phyloP scores from a whole-genome alignment of 2,329 filamentous ascomycete species.

The Verticillium nubilum region DNA sequence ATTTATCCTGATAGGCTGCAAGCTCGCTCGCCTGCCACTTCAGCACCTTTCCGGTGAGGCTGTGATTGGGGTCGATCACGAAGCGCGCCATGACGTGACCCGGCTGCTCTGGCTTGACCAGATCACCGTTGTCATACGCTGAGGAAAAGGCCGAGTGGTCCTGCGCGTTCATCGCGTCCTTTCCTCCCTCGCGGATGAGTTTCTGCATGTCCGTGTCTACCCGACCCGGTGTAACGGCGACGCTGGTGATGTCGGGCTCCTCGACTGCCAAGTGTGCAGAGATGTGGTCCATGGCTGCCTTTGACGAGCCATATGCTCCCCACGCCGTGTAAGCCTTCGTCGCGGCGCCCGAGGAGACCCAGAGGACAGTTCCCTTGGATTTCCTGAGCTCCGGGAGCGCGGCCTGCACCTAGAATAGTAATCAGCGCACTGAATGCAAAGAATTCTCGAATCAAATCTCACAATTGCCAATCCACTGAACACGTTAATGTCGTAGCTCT shows the following conservation, averaged over 20 bases:
- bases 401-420: conserved; percentile 54
- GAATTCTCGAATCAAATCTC: conserved; percentile 21
- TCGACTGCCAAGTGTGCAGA: conserved; percentile 68
- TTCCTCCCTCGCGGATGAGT: conserved; percentile 62
- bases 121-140: conserved; percentile 62
- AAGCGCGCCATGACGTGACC: conserved; percentile 82
- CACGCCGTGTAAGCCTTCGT: conserved; percentile 61
- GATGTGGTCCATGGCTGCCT: conserved; percentile 79
- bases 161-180: conserved; percentile 41
- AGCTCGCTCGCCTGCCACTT: conserved; percentile 54
- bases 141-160: conserved; percentile 65
- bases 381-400: conserved; percentile 64
- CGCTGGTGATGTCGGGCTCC: conserved; percentile 67
- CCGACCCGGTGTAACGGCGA: conserved; percentile 72
- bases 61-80: conserved; percentile 56
- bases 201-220: conserved; percentile 89
- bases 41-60: conserved; percentile 72
- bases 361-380: conserved; percentile 65
- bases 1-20: conserved; percentile 40
- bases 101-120: conserved; percentile 79
- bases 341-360: conserved; percentile 77
- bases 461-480: conserved; percentile 79
- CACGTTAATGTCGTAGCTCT: conserved; percentile 76
- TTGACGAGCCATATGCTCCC: conserved; percentile 77
- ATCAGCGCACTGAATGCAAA: background rate